Base-by-base conservation (phyloP, 164 flowering plant species). In the Malania oleifera region DNA sequence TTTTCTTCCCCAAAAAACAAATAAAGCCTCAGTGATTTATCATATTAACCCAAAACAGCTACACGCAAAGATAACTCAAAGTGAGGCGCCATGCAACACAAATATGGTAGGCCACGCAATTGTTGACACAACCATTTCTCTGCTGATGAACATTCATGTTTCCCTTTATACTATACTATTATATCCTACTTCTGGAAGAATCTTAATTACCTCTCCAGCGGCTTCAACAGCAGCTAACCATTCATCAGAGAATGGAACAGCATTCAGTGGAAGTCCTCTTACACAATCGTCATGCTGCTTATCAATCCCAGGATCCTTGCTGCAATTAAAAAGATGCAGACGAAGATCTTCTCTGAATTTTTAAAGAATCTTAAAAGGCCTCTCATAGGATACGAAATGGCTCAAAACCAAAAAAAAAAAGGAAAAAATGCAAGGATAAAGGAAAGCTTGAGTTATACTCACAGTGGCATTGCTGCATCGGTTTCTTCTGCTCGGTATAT, bases 201-300 rank as follows among this genome's bases (percentile, higher is more conserved):
- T 46, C 52, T 50, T 59, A 54, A 35, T 75, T 80, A 90, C 99
- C 91, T 90, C 97, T 68, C 99, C 99, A 46, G 87, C 99, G 64
- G 92, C 89, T 78, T 90, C 97, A 38, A 88, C 62, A 54, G 95
- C 95, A 55, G 96, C 86, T 61, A 93, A 62, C 99, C 99, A 93
- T 73, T 93, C 99, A 57, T 93, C 97, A 20, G 99, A 88, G 62
- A 90, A 93, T 47, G 99, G 99, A 66, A 70, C 78, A 22, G 77
- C 89, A 78, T 82, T 57, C 35, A 63, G 53, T 29, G 80, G 84
- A 61, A 72, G 73, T 55, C 74, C 75, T 47, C 69, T 40, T 25
- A 57, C n/a, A 48, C 38, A 54, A 54, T 56, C 41, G 41, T 64
- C 73, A 61, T 63, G 65, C 54, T 63, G 76, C 34, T 26, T 27